Conservation (phyloP, 2,329 filamentous ascomycete species). For the Thelonectria rubi region DNA sequence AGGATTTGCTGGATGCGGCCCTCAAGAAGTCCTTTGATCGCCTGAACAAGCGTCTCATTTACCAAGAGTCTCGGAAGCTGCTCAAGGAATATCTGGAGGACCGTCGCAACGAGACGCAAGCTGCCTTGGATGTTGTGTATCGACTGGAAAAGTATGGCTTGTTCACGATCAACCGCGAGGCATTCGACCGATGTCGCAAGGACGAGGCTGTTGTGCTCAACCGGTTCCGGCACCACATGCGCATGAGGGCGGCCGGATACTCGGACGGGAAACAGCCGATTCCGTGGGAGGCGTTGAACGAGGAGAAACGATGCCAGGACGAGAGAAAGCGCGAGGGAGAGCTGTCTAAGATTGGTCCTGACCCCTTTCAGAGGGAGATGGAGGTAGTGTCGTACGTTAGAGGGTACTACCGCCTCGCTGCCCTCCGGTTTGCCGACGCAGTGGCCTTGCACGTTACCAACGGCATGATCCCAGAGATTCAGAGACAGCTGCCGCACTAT, state of each 20-base stretch:
- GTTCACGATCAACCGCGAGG: constrained; percentile 65
- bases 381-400: constrained; percentile 69
- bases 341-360: constrained; percentile 59
- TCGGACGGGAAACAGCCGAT: constrained; percentile 41
- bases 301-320: constrained; percentile 58
- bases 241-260: constrained; percentile 54
- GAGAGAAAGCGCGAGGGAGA: constrained; percentile 53
- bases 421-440: constrained; percentile 69
- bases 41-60: constrained; percentile 60
- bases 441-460: constrained; percentile 58
- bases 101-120: constrained; percentile 48
- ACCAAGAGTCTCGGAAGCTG: constrained; percentile 55
- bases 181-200: constrained; percentile 56
- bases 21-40: constrained; percentile 58
- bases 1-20: constrained; percentile 55
- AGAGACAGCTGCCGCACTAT: constrained; percentile 51
- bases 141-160: constrained; percentile 63
- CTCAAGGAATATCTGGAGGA: constrained; percentile 56
- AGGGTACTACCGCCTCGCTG: constrained; percentile 75
- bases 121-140: constrained; percentile 56
- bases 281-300: constrained; percentile 57
- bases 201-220: constrained; percentile 57
- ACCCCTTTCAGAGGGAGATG: constrained; percentile 68
- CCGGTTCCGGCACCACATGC: constrained; percentile 59
- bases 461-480: constrained; percentile 58